Conservation (phyloP, 192 early-diverging fungal species). For the Rhizophlyctis rosea region DNA sequence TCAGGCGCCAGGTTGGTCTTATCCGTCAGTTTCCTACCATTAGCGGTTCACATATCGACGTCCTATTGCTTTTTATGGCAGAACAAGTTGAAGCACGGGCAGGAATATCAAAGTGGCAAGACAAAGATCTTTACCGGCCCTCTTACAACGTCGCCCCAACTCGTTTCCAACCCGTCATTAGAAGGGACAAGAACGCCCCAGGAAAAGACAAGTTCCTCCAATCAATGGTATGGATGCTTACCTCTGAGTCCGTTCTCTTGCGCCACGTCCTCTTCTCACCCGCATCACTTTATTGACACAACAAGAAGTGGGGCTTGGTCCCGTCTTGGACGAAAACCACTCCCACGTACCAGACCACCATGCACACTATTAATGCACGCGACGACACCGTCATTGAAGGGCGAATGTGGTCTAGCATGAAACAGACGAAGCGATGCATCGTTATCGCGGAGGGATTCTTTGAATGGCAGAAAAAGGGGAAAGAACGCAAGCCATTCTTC, state of each 20-base stretch:
- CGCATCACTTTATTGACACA: not conserved
- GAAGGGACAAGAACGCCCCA: not conserved
- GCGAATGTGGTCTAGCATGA: conserved; percentile 31
- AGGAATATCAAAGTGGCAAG: conserved; percentile 7
- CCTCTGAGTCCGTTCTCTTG: not conserved
- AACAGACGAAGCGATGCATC: conserved; percentile 40
- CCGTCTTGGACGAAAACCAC: conserved; percentile 23
- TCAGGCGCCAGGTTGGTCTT: too few relatives aligned
- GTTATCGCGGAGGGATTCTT: conserved; percentile 44
- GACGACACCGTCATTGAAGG: conserved; percentile 31
- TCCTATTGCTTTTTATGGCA: too few relatives aligned
- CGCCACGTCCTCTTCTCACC: too few relatives aligned
- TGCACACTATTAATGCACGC: conserved; percentile 44
- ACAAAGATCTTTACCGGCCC: conserved; percentile 11
- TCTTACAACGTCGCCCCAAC: conserved; percentile 26
- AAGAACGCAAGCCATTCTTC: conserved; percentile 27
- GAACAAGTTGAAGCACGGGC: conserved; percentile 9
- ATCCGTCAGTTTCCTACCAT: too few relatives aligned
- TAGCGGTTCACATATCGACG: too few relatives aligned
- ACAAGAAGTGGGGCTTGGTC: conserved; percentile 32
- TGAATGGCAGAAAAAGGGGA: conserved; percentile 37
- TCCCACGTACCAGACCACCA: conserved; percentile 12
- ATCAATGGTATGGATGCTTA: conserved; percentile 7
- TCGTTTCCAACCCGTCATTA: conserved; percentile 17
- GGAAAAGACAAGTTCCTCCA: conserved; percentile 4